Evolutionary conservation across 2,329 filamentous ascomycete genomes (phyloP).

Genomic region (Aureobasidium sp.): DNA sequence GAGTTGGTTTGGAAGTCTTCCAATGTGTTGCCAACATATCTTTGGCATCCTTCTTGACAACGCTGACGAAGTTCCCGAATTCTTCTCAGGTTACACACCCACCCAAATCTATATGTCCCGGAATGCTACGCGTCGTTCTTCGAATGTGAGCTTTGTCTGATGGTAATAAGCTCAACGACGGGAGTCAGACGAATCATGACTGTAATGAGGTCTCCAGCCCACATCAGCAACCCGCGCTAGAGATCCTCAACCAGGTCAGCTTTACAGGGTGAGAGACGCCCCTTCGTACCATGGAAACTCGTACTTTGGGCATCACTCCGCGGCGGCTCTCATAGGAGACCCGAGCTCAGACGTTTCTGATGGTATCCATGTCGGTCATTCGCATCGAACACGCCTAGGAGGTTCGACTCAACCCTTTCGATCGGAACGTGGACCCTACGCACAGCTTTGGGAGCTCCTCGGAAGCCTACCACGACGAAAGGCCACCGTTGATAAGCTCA

Average conservation of each 20-base stretch:
- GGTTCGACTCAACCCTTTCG: neutral
- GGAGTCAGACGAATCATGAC: no score
- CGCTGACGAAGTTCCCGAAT: no score
- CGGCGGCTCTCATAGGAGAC: neutral
- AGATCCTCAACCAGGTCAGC: neutral
- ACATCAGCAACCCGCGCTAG: no score
- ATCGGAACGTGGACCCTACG: constrained; percentile 1
- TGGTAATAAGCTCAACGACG: no score
- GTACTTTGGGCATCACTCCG: neutral
- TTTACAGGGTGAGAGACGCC: neutral
- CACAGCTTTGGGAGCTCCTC: neutral
- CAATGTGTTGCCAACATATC: no score
- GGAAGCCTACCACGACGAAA: neutral
- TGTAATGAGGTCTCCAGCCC: no score
- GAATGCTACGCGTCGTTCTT: no score
- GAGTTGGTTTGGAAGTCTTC: no score
- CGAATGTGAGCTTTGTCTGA: no score
- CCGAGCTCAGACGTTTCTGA: neutral
- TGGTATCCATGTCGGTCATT: neutral
- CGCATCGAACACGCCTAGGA: neutral
- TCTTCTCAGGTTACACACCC: no score
- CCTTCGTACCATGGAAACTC: neutral
- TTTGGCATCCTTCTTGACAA: no score
- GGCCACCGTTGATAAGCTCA: neutral
- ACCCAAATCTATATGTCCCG: no score